A percentile compares a stretch with the other conserved stretches of the same genome.
phyloP scores from a whole-genome alignment of 176 grass and related monocot species.

The Zizania latifolia region DNA sequence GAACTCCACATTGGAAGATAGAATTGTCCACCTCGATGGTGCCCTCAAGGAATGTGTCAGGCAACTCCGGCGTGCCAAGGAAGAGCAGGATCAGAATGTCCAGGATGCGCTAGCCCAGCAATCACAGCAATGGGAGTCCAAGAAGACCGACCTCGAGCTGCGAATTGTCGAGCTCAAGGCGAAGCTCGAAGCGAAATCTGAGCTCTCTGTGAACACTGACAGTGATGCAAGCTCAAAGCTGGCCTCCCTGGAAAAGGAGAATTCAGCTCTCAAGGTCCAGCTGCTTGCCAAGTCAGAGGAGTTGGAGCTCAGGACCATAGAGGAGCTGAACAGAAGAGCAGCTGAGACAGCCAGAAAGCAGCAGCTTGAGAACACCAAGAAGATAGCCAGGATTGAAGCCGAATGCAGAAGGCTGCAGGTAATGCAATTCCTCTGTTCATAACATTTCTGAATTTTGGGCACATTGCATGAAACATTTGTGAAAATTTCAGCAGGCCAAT shows the following conservation, averaged over 20 bases:
- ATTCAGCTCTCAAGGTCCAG: conserved; percentile 48
- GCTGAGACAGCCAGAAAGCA: conserved; percentile 89
- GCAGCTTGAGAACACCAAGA: conserved; percentile 78
- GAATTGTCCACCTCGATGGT: conserved; percentile 55
- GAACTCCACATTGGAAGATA: conserved; percentile 61
- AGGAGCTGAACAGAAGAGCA: conserved; percentile 71
- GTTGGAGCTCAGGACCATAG: conserved; percentile 46
- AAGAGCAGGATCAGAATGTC: conserved; percentile 60
- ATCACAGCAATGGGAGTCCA: conserved; percentile 52
- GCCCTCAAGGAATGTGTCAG: conserved; percentile 91
- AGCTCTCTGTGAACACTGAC: conserved; percentile 29
- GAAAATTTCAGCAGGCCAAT: conserved; percentile 24
- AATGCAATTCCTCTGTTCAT: not conserved
- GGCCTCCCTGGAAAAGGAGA: conserved; percentile 63
- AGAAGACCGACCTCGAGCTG: conserved; percentile 63
- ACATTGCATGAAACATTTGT: not conserved
- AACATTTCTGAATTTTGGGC: not conserved
- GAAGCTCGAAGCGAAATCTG: conserved; percentile 66
- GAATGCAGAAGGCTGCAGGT: conserved; percentile 70
- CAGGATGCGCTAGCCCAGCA: conserved; percentile 48
- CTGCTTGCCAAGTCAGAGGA: conserved; percentile 41
- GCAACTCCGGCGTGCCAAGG: conserved; percentile 62
- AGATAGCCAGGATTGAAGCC: conserved; percentile 57
- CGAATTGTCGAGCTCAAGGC: conserved; percentile 56
- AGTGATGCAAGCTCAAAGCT: conserved; percentile 35